These are phyloP conservation scores for Magnolia kwangsiensis DNA, from an alignment of 164 flowering plant genomes.

Conservation along the genomic window DNA sequence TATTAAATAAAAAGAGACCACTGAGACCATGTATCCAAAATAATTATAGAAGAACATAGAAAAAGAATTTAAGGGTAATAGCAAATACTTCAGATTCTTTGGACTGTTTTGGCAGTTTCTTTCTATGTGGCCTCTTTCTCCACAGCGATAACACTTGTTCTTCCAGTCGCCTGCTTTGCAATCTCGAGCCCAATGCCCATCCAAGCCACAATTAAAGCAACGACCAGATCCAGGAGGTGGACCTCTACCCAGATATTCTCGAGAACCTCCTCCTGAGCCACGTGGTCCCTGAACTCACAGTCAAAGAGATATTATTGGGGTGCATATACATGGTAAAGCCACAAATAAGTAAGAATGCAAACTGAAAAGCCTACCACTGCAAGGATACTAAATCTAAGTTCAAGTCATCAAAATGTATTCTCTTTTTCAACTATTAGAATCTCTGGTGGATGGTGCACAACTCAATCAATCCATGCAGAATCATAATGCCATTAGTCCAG, in stretches of 20 bases:
- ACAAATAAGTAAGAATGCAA: no score
- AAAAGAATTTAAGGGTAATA: neutral
- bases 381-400: no score
- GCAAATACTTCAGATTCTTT: conserved; percentile 49
- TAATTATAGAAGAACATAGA: neutral
- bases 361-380: no score
- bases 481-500: no score
- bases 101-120: conserved; percentile 91
- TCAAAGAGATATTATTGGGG: no score
- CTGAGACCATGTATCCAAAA: neutral
- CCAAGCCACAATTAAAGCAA: conserved; percentile 94
- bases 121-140: conserved; percentile 84
- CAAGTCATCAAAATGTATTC: no score
- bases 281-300: conserved; percentile 30
- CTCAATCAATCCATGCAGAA: no score
- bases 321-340: neutral
- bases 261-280: conserved; percentile 27
- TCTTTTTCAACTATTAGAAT: no score
- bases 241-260: conserved; percentile 71
- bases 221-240: conserved; percentile 97
- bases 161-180: conserved; percentile 99
- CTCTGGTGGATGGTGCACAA: no score
- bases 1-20: neutral
- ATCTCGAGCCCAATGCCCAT: conserved; percentile 98
- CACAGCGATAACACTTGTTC: conserved; percentile 95